Evolutionary conservation across 2,329 filamentous ascomycete species (phyloP).

Genomic region (Curvularia spicifera): DNA sequence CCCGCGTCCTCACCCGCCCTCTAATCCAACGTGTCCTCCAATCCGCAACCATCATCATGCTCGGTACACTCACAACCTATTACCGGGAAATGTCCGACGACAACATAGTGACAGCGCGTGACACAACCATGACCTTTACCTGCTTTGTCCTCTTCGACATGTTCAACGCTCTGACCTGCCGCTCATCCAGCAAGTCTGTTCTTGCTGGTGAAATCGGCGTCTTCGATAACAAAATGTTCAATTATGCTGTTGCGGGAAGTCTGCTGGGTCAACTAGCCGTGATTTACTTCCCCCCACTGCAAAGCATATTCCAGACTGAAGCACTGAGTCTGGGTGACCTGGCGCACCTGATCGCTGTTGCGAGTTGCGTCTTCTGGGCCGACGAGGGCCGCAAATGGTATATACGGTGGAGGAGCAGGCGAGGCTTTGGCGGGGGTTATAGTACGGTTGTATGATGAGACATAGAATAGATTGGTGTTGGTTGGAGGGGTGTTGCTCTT

Average conservation of each 20-base stretch:
- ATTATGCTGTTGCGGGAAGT: constrained; percentile 89
- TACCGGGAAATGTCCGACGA: constrained; percentile 87
- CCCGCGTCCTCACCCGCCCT: constrained; percentile 85
- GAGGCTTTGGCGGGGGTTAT: constrained; percentile 46
- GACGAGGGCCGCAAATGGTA: constrained; percentile 84
- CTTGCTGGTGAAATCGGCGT: constrained; percentile 82
- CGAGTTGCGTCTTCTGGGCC: constrained; percentile 92
- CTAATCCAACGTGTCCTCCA: constrained; percentile 85
- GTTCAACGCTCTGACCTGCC: constrained; percentile 96
- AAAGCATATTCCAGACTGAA: constrained; percentile 96
- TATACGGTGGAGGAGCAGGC: constrained; percentile 53
- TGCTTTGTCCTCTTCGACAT: constrained; percentile 99
- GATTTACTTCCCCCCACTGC: constrained; percentile 92
- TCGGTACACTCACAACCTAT: constrained; percentile 90
- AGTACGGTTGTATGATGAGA: constrained; percentile 47
- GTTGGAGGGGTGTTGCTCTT: background rate
- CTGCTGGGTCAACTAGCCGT: constrained; percentile 86
- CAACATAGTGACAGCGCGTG: constrained; percentile 82
- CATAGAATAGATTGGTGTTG: background rate
- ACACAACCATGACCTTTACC: constrained; percentile 99
- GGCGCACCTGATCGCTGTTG: constrained; percentile 72
- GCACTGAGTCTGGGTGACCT: constrained; percentile 77
- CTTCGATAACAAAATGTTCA: constrained; percentile 91
- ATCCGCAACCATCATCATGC: constrained; percentile 87
- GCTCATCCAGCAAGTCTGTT: constrained; percentile 87